Percentiles rank a stretch among this genome's conserved stretches.
phyloP scores from a whole-genome alignment of 2,329 filamentous ascomycete species.

The Juglanconis oblonga region DNA sequence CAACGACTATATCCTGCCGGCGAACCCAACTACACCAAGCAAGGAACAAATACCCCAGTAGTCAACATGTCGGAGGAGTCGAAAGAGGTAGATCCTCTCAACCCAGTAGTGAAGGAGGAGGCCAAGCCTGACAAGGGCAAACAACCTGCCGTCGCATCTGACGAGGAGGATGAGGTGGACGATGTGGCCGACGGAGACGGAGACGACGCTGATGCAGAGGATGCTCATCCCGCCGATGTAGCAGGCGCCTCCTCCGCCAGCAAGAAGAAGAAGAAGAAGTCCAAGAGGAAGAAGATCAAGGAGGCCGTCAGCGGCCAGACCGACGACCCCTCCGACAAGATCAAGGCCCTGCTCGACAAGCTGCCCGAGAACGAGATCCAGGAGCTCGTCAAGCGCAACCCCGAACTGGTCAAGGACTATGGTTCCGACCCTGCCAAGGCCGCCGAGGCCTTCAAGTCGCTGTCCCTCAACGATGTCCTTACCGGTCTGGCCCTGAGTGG shows the following conservation, averaged over 20 bases:
- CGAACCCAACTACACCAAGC: background rate
- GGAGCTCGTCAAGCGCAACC: slow-evolving; percentile 70
- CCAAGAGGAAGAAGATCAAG: slow-evolving; percentile 61
- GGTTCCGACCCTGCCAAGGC: slow-evolving; percentile 36
- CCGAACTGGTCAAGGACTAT: slow-evolving; percentile 63
- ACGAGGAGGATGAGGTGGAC: slow-evolving; percentile 43
- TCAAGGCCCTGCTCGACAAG: slow-evolving; percentile 50
- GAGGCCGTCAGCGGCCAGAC: slow-evolving; percentile 37
- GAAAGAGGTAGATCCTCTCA: slow-evolving; percentile 55
- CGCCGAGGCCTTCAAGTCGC: slow-evolving; percentile 55
- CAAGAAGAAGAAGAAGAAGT: slow-evolving; percentile 65
- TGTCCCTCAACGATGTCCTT: slow-evolving; percentile 70
- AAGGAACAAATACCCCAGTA: background rate
- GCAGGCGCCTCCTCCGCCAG: slow-evolving; percentile 28
- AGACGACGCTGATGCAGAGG: slow-evolving; percentile 35
- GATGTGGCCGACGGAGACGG: slow-evolving; percentile 35
- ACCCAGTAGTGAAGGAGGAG: slow-evolving; percentile 40
- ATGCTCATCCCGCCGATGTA: slow-evolving; percentile 33
- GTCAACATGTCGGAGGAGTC: slow-evolving; percentile 52
- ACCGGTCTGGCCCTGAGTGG: slow-evolving; percentile 72
- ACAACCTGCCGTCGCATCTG: slow-evolving; percentile 43
- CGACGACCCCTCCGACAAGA: slow-evolving; percentile 35
- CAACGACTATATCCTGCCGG: background rate
- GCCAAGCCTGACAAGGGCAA: slow-evolving; percentile 40
- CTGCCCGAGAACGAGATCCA: slow-evolving; percentile 57